Base-by-base conservation (phyloP, 768 basidiomycete species). In the Russula abietina region DNA sequence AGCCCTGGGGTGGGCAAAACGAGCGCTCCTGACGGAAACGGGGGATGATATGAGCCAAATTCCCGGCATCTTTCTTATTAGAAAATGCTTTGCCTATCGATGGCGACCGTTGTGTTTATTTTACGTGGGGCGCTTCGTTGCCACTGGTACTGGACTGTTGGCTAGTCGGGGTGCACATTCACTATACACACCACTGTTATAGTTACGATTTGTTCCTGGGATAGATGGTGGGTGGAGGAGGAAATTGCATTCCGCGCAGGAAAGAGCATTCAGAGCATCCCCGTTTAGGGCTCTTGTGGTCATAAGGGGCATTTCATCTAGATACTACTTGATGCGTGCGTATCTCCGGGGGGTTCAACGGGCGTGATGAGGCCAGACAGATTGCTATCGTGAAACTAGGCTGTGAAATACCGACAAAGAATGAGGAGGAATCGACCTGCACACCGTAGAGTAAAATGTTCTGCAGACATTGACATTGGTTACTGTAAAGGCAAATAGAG, bases 41-140 rank as follows among this genome's bases (percentile, higher is more conserved):
- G 24, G 16, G 28, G 36, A 46, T 36, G 43, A 33, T 55, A 43
- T 30, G 51, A 33, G 30, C 28, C 17, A 41, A 51, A 53, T 60
- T 16, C 38, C 26, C 43, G 56, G 24, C 28, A 36, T 10, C 5
- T 22, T 32, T 57, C 55, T 30, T 33, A 26, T 7, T 19, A 33
- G 45, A 49, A 53, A 45, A 30, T 12, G 19, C 30, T 22, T 24
- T 30, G 32, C 39, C 39, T 49, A 57, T 61, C 49, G 61, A 62
- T 62, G 38, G 51, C 41, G 41, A 7, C 55, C 14, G 48, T 26
- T 28, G 6, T 8, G 26, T 17, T 49, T 24, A 28, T 49, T 33
- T 49, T 49, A 49, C 26, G 48, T 49, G 26, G 26, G 48, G 48
- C 49, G 49, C 28, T 17, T 50, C 7, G 28, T 17, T 16, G 36